Percentiles rank a stretch among this genome's conserved stretches.
These are phyloP conservation scores for Cetraspora pellucida DNA, from an alignment of 192 early-diverging fungal genomes.

Conservation along the genomic window DNA sequence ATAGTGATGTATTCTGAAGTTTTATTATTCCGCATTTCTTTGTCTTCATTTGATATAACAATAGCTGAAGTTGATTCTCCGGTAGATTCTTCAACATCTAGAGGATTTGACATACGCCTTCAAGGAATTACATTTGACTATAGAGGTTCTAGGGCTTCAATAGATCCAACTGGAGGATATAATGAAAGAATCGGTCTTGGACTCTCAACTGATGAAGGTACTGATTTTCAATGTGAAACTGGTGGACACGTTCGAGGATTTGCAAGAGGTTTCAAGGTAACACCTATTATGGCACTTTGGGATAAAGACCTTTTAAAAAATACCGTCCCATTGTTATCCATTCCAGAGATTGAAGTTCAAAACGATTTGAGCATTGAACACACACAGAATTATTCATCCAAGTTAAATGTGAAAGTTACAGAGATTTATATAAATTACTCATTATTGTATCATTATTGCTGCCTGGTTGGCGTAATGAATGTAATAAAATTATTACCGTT, in stretches of 20 bases:
- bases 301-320: constrained; percentile 14
- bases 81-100: constrained; percentile 16
- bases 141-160: constrained; percentile 11
- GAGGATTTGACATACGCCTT: constrained; percentile 18
- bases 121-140: constrained; percentile 15
- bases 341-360: constrained; percentile 13
- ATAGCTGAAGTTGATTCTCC: constrained; percentile 19
- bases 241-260: constrained; percentile 14
- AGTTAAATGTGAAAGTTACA: constrained; percentile 4
- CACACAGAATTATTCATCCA: neutral
- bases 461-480: constrained; percentile 15
- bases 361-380: neutral
- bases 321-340: constrained; percentile 14
- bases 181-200: constrained; percentile 13
- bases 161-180: constrained; percentile 18
- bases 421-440: constrained; percentile 21
- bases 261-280: constrained; percentile 2
- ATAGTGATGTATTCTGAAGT: constrained; percentile 1
- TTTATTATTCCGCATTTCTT: constrained; percentile 12
- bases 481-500: neutral
- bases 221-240: neutral
- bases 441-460: constrained; percentile 32
- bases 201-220: neutral
- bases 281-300: constrained; percentile 17
- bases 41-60: constrained; percentile 9